Evolutionary conservation across 768 basidiomycete genomes (phyloP).

Genomic region (Lactarius quietus): DNA sequence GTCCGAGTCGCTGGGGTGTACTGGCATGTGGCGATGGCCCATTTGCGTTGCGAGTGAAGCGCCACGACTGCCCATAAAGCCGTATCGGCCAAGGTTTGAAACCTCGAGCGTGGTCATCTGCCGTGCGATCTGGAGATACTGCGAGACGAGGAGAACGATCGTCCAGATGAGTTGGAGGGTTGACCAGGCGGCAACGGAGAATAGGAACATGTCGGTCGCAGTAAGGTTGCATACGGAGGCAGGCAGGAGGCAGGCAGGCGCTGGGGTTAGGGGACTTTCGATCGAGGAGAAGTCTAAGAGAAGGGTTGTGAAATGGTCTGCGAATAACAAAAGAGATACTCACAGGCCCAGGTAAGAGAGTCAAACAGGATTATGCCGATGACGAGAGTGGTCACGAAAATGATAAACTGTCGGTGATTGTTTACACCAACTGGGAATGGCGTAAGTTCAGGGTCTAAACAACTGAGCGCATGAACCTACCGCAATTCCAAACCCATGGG

Average conservation of each 20-base stretch:
- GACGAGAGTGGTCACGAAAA: slow-evolving; percentile 89
- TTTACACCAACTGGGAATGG: slow-evolving; percentile 67
- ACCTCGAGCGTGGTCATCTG: slow-evolving; percentile 98
- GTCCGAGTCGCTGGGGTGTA: slow-evolving; percentile 33
- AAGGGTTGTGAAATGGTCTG: slow-evolving; percentile 6
- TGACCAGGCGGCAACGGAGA: slow-evolving; percentile 79
- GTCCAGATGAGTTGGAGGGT: slow-evolving; percentile 98
- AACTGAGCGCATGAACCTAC: slow-evolving; percentile 43
- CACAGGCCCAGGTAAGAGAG: slow-evolving; percentile 80
- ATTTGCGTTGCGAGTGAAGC: slow-evolving; percentile 67
- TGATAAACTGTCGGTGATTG: slow-evolving; percentile 93
- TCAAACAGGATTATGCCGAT: slow-evolving; percentile 78
- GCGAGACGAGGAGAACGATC: slow-evolving; percentile 74
- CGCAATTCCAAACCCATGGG: slow-evolving; percentile 99
- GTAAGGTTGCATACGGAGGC: slow-evolving; percentile 65
- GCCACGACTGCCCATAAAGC: slow-evolving; percentile 94
- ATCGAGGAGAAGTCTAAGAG: slow-evolving; percentile 53
- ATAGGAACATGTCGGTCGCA: slow-evolving; percentile 75
- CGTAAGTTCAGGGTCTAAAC: slow-evolving; percentile 10
- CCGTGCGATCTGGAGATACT: slow-evolving; percentile 87
- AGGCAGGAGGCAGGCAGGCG: slow-evolving; percentile 67
- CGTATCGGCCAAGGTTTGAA: slow-evolving; percentile 90
- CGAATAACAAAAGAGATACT: slow-evolving; percentile 33
- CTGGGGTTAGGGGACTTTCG: slow-evolving; percentile 39
- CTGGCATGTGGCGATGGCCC: slow-evolving; percentile 64